A percentile compares a stretch with the other conserved stretches of the same genome.
Evolutionary conservation across 2,329 filamentous ascomycete species (phyloP).

Genomic region (Akanthomyces uredinophilus): DNA sequence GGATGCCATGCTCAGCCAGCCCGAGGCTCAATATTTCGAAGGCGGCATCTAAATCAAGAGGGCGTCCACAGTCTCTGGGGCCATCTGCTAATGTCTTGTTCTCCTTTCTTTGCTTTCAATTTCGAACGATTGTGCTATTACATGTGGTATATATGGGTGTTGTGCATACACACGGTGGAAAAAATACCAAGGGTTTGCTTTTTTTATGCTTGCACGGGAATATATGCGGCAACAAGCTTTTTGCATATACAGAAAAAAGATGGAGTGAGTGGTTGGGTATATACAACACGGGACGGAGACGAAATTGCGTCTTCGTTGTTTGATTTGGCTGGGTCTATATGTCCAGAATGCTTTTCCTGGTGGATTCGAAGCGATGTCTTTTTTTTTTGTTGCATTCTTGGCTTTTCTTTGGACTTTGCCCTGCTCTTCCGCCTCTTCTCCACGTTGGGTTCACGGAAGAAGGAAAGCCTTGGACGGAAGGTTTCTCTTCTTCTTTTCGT

Average conservation of each 20-base stretch:
- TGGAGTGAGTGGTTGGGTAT: background rate
- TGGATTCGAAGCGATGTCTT: constrained; percentile 1
- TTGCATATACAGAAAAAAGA: background rate
- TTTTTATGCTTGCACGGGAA: background rate
- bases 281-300: background rate
- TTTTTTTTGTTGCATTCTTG: constrained; percentile 10
- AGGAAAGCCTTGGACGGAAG: constrained; percentile 1
- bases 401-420: background rate
- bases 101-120: background rate
- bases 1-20: constrained; percentile 27
- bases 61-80: constrained; percentile 13
- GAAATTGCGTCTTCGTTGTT: background rate
- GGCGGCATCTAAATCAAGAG: constrained; percentile 28
- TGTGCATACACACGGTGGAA: background rate
- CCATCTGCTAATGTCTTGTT: background rate
- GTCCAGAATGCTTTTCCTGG: background rate
- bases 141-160: constrained; percentile 5
- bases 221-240: background rate
- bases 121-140: background rate
- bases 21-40: constrained; percentile 28
- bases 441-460: background rate
- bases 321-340: background rate
- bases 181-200: background rate
- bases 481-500: background rate
- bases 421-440: background rate